Base-by-base conservation (phyloP, 2,329 filamentous ascomycete species). In the Penicillium sp. region DNA sequence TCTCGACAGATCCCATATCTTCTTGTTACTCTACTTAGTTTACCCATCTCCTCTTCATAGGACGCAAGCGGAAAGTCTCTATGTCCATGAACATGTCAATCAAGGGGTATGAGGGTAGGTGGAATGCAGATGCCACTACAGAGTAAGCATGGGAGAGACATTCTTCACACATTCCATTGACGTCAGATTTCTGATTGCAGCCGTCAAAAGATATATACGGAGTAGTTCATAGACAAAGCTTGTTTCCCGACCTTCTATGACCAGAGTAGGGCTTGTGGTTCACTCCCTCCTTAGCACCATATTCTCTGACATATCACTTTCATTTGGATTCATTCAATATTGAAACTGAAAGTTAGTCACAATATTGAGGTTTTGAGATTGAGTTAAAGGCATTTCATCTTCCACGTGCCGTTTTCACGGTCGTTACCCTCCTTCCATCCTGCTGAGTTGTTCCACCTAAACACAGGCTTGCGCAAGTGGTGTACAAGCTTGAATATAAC, bases 121-220 rank as follows among this genome's bases (percentile, higher is more conserved):
- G 49, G 53, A 51, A 57, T 48, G 45, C n/a, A 18, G 31, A 39
- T 54, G 52, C 54, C 58, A 60, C 35, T 42, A 8, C 24, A 7
- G 24, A 26, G 24, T 26, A 26, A 38, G 34, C 47, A 10, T 57
- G 49, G 52, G 35, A 35, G 45, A 18, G 14, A 35, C 20, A 34
- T 16, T 7, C n/a, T 39, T 34, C 24, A 16, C 47, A 24, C 60
- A 61, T 62, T 57, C 53, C 55, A 47, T 46, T 60, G 60, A 61
- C 60, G 50, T 60, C 53, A 60, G 31, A 3, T 9, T 34, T 14
- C 5, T 20, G n/a, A 24, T 24, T 43, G 22, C 37, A 47, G 14
- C 10, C 14, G 35, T 16, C 20, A 34, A 29, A 43, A 43, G 10
- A 29, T 29, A 43, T 10, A 29, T 29, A 13, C 5, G 2, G 14